phyloP scores from a whole-genome alignment of 2,329 filamentous ascomycete genomes.

The Pestalotiopsis sp. region DNA sequence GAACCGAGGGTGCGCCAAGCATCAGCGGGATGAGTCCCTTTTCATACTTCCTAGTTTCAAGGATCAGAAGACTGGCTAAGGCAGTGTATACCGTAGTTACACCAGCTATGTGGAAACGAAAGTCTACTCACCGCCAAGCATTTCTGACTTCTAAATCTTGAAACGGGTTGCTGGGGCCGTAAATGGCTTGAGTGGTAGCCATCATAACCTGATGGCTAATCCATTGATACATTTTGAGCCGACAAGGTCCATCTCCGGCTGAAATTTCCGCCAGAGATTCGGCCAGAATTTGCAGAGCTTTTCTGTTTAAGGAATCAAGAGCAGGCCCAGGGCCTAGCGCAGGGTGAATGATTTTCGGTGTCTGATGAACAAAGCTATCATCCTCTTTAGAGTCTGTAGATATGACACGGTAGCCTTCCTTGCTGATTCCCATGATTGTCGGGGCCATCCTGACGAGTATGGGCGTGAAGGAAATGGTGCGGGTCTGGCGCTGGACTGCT shows the following conservation, averaged over 20 bases:
- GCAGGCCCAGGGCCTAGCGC: neutral
- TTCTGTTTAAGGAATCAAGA: too few species aligned
- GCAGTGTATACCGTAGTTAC: neutral
- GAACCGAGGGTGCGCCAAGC: neutral
- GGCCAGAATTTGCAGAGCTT: too few species aligned
- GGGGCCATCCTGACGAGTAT: neutral
- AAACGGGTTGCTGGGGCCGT: neutral
- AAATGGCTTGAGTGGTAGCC: neutral
- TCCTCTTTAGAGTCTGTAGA: neutral
- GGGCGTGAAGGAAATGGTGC: neutral
- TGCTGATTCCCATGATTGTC: neutral
- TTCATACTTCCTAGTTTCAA: neutral
- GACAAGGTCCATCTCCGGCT: too few species aligned
- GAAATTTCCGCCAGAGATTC: too few species aligned
- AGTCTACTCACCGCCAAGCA: neutral
- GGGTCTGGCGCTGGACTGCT: neutral
- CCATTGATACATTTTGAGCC: conserved; percentile 12
- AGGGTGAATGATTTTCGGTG: neutral
- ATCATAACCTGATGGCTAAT: neutral
- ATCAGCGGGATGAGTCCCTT: neutral
- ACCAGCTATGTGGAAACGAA: too few species aligned
- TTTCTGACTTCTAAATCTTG: neutral
- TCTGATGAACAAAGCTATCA: neutral
- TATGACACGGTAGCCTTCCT: neutral
- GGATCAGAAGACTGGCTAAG: rapidly evolving